Percentiles rank a stretch among this genome's conserved stretches.
Conservation (phyloP, 805 yeast species). For the Metschnikowia shivogae region DNA sequence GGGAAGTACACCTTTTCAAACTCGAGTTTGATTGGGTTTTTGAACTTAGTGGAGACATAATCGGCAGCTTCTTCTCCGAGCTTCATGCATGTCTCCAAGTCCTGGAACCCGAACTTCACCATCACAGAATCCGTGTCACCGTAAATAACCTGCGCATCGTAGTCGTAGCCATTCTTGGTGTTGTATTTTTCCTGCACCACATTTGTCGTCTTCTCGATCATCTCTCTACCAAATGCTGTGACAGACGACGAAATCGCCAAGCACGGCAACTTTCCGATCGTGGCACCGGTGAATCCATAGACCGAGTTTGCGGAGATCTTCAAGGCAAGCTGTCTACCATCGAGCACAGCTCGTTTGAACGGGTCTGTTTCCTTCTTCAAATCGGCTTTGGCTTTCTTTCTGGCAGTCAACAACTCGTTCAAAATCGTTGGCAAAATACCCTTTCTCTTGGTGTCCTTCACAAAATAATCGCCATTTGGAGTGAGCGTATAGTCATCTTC, state of each 20-base stretch:
- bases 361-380: slow-evolving; percentile 92
- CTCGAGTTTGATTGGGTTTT: slow-evolving; percentile 87
- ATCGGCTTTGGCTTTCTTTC: slow-evolving; percentile 90
- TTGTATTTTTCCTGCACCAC: slow-evolving; percentile 79
- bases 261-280: slow-evolving; percentile 95
- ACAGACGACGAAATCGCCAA: slow-evolving; percentile 92
- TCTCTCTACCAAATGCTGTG: slow-evolving; percentile 92
- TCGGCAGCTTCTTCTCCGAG: slow-evolving; percentile 94
- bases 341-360: slow-evolving; percentile 85
- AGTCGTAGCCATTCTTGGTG: slow-evolving; percentile 76
- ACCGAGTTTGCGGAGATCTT: slow-evolving; percentile 98
- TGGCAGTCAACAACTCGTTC: slow-evolving; percentile 81
- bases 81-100: slow-evolving; percentile 79
- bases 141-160: slow-evolving; percentile 86
- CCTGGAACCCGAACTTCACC: slow-evolving; percentile 91
- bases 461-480: slow-evolving; percentile 91
- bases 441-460: slow-evolving; percentile 60
- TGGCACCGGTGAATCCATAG: slow-evolving; percentile 98
- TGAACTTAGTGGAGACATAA: slow-evolving; percentile 72
- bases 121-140: slow-evolving; percentile 99
- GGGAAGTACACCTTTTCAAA: slow-evolving; percentile 97
- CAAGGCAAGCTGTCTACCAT: slow-evolving; percentile 95
- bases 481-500: slow-evolving; percentile 79
- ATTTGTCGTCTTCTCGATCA: slow-evolving; percentile 89
- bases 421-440: slow-evolving; percentile 92